Base-by-base conservation (phyloP, 768 basidiomycete species). In the Leccinum variicolor region DNA sequence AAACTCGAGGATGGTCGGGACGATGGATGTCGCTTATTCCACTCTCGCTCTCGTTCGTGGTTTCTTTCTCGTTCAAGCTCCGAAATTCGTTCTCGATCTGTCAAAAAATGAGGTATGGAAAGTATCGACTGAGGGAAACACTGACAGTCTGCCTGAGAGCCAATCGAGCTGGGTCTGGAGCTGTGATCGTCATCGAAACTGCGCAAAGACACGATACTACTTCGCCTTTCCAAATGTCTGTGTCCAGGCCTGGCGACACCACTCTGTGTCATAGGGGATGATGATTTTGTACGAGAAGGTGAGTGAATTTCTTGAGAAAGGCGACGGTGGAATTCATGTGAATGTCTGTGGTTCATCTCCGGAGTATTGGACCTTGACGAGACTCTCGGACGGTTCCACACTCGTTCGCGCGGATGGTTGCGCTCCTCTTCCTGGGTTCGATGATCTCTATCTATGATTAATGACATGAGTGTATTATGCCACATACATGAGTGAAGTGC, bases 111-210 rank as follows among this genome's bases (percentile, higher is more conserved):
- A 54, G 52, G 34, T 45, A 29, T 21, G 14, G 29, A 39, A 28
- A 19, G 15, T 50, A 47, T 47, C 53, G 61, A 54, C 15, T 9
- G 21, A 23, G 17, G 34, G 26, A 34, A 23, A 48, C 23, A 71
- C 83, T 69, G 62, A 85, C 85, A 74, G 28, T 84, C 81, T n/a
- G 77, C 72, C 57, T 78, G 78, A 36, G 84, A 85, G 58, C 74
- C 70, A 11, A 74, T 54, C 0, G 83, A 82, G 47, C 77, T 81
- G 23, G 76, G 73, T 50, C 72, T 68, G 1, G 80, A 80, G 10
- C 78, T 75, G 54, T 65, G 57, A 54, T 69, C 67, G 54, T 74
- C 77, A 55, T 80, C 79, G 23, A 76, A 74, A 53, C 76, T 78
- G 19, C 65, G 70, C 33, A 78, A 61, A 13, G 83, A 82, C 3